Base-by-base conservation (phyloP, 352 stramenopile species). In the Phytophthora syringae region DNA sequence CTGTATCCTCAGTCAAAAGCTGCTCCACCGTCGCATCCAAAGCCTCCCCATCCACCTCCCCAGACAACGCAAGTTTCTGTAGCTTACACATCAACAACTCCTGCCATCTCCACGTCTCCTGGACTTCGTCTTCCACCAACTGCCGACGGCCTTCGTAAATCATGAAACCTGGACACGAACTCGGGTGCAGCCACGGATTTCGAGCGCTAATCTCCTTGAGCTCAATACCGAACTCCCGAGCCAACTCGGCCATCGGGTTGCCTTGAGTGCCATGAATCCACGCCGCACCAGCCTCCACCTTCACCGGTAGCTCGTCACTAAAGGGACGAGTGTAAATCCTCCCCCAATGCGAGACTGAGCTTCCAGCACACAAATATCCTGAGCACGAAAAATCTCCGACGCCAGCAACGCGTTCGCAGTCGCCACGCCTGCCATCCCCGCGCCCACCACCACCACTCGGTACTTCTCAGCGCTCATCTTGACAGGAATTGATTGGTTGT, bases 181-280 rank as follows among this genome's bases (percentile, higher is more conserved):
- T 63, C 0, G 78, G 77, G 49, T 89, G 74, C 34, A 89, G 56
- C 78, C 80, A 86, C 25, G 77, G 77, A 27, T 89, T 89, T 30
- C 80, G 76, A 45, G 64, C 43, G 43, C 77, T 89, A 44, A 91
- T 74, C 30, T 68, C 56, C 30, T 85, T 74, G 18, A 76, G 58
- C 15, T 60, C 55, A 27, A 91, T 73, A 2, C 64, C 62, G n/a
- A 79, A 71, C 40, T 75, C 45, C n/a, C 20, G 18, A 22, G 77
- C 80, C 16, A 77, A 74, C 24, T 54, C 45, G 1, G 75, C 67
- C 34, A 89, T 74, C 9, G 57, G 67, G 30, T 86, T 89, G 28
- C 50, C 61, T 9, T 64, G 55, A 7, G 71, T 79, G 28, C 80
- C 80, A 49, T 86, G 77, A 39, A 87, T 86, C 78, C 80, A 89